Evolutionary conservation across 768 basidiomycete genomes (phyloP).

Genomic region (Russula virescens): DNA sequence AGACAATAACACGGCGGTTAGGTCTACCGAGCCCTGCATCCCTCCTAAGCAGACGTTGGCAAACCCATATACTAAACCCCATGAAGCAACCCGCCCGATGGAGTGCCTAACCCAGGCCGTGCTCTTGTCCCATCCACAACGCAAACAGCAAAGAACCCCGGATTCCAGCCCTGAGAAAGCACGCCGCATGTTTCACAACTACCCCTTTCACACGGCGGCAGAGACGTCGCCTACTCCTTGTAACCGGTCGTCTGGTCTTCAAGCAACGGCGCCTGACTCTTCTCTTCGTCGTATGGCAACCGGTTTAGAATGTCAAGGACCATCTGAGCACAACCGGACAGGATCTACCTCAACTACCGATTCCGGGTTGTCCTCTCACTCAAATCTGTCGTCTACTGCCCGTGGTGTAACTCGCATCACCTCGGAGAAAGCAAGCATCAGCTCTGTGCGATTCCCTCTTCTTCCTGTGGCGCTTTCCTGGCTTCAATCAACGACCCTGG

Average conservation of each 20-base stretch:
- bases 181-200: not conserved
- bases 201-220: not conserved
- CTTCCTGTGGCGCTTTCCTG: slow-evolving; percentile 42
- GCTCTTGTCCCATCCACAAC: not conserved
- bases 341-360: slow-evolving; percentile 10
- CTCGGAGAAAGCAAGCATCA: not conserved
- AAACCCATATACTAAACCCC: not conserved
- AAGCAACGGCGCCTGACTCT: not conserved
- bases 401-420: not conserved
- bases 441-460: slow-evolving; percentile 11
- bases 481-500: slow-evolving; percentile 49
- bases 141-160: not conserved
- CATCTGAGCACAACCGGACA: not conserved
- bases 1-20: not conserved
- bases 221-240: not conserved
- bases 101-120: not conserved
- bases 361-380: not conserved
- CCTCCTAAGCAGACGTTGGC: not conserved
- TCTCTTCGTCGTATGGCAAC: not conserved
- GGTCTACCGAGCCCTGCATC: not conserved
- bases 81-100: not conserved
- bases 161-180: slow-evolving; percentile 7
- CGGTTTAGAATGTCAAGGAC: not conserved
- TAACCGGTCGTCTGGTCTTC: not conserved
- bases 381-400: not conserved